Percentiles rank a stretch among this genome's conserved stretches.
Conservation (phyloP, 208 protist genomes). For the Crithidia bombi region DNA sequence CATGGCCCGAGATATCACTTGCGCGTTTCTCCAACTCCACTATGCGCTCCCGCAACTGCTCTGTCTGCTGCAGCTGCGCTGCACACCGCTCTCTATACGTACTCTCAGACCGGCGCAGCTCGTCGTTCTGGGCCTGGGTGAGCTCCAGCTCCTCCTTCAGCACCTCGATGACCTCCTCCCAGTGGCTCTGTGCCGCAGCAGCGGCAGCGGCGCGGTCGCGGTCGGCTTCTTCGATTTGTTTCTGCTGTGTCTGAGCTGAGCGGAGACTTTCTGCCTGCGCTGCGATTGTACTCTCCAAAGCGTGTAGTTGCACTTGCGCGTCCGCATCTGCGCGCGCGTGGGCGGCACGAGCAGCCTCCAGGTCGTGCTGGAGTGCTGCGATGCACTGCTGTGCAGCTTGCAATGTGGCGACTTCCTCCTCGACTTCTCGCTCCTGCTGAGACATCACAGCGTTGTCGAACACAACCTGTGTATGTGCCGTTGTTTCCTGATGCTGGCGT, state of each 20-base stretch:
- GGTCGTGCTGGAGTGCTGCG: slow-evolving; percentile 15
- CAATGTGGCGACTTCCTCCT: slow-evolving; percentile 1
- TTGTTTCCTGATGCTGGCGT: not conserved
- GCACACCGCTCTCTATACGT: not conserved
- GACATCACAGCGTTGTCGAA: not conserved
- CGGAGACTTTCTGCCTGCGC: not conserved
- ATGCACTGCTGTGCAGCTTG: slow-evolving; percentile 18
- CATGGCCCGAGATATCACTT: not conserved
- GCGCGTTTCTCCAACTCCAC: slow-evolving; percentile 19
- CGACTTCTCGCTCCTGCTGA: not conserved
- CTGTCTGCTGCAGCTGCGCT: slow-evolving; percentile 20
- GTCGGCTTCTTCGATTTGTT: not conserved
- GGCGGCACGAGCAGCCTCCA: slow-evolving; percentile 7
- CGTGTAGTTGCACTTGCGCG: not conserved
- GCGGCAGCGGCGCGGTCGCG: not conserved
- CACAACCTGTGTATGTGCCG: not conserved
- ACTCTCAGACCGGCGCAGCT: slow-evolving; percentile 7
- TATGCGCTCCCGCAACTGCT: slow-evolving; percentile 18
- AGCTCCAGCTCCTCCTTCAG: slow-evolving; percentile 34
- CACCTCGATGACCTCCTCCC: slow-evolving; percentile 21
- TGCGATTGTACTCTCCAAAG: slow-evolving; percentile 8
- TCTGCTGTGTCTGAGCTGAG: not conserved
- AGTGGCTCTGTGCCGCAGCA: not conserved
- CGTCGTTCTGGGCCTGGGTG: slow-evolving; percentile 19
- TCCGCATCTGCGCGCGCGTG: not conserved